These are phyloP conservation scores for Tylopilus felleus DNA, from an alignment of 768 basidiomycete species.

Conservation along the genomic window DNA sequence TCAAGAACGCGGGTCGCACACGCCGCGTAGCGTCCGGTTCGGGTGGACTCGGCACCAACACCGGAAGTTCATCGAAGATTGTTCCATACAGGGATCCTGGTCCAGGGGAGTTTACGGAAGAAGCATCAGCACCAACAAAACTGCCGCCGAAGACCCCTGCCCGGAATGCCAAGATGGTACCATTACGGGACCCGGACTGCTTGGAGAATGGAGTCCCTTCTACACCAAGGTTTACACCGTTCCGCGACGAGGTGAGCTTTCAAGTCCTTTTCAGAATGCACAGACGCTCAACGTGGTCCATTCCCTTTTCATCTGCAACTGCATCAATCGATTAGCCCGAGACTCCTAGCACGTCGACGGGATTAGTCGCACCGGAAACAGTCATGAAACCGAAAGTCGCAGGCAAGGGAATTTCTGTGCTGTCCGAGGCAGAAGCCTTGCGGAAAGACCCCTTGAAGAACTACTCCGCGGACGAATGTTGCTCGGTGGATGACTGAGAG, in stretches of 20 bases:
- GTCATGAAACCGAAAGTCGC: slow-evolving; percentile 64
- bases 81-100: slow-evolving; percentile 62
- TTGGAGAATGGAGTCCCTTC: slow-evolving; percentile 33
- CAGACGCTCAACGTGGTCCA: slow-evolving; percentile 1
- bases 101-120: slow-evolving; percentile 36
- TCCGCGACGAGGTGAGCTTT: slow-evolving; percentile 62
- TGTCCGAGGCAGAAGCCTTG: slow-evolving; percentile 73
- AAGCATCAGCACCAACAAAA: slow-evolving; percentile 26
- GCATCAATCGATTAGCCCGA: slow-evolving; percentile 16
- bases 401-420: slow-evolving; percentile 39
- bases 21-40: slow-evolving; percentile 48
- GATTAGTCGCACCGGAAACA: slow-evolving; percentile 43
- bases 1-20: slow-evolving; percentile 59
- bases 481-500: slow-evolving; percentile 23
- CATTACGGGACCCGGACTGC: slow-evolving; percentile 38
- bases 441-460: slow-evolving; percentile 81
- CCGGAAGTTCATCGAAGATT: slow-evolving; percentile 50
- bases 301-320: not conserved
- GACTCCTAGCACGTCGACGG: slow-evolving; percentile 25
- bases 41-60: slow-evolving; percentile 2
- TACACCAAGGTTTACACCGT: slow-evolving; percentile 65
- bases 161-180: slow-evolving; percentile 32
- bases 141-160: slow-evolving; percentile 35
- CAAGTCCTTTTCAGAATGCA: slow-evolving; percentile 5
- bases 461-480: slow-evolving; percentile 39